A percentile compares a stretch with the other conserved stretches of the same genome.
Evolutionary conservation across 1,139 yeast species (phyloP).

Genomic region (Candida buenavistaensis): DNA sequence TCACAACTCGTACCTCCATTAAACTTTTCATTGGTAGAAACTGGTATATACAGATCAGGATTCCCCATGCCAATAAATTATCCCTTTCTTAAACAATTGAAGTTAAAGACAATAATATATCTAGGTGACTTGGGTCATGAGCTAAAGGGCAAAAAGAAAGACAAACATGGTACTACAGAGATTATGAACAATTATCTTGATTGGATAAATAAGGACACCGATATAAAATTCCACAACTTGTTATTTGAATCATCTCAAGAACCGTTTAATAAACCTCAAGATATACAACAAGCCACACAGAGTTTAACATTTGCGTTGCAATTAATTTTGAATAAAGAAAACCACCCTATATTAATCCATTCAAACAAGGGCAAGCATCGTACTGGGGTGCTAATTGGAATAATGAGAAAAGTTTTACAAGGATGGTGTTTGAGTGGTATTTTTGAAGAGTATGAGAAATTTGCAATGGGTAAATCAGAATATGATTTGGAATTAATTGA

Average conservation of each 20-base stretch:
- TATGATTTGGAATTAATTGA: conserved; percentile 73
- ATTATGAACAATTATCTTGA: conserved; percentile 52
- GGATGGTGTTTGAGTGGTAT: conserved; percentile 94
- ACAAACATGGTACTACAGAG: conserved; percentile 36
- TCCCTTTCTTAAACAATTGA: conserved; percentile 69
- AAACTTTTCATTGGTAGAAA: conserved; percentile 85
- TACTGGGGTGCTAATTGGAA: conserved; percentile 87
- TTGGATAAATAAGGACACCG: conserved; percentile 56
- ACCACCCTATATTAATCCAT: conserved; percentile 85
- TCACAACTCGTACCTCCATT: conserved; percentile 72
- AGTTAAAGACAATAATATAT: conserved; percentile 76
- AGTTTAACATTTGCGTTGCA: conserved; percentile 64
- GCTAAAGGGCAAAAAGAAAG: conserved; percentile 36
- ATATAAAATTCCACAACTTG: conserved; percentile 60
- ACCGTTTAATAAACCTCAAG: conserved; percentile 60
- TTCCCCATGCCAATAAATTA: conserved; percentile 89
- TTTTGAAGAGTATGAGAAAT: conserved; percentile 90
- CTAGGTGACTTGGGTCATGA: conserved; percentile 65
- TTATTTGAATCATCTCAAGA: conserved; percentile 73
- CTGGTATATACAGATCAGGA: conserved; percentile 85
- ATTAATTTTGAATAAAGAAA: conserved; percentile 63
- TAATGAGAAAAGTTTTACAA: conserved; percentile 79
- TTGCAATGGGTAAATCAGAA: conserved; percentile 92
- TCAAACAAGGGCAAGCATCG: conserved; percentile 96
- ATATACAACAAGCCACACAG: conserved; percentile 36